A percentile compares a stretch with the other conserved stretches of the same genome.
Conservation (phyloP, 495 filamentous ascomycete species). For the Xylaria longipes region DNA sequence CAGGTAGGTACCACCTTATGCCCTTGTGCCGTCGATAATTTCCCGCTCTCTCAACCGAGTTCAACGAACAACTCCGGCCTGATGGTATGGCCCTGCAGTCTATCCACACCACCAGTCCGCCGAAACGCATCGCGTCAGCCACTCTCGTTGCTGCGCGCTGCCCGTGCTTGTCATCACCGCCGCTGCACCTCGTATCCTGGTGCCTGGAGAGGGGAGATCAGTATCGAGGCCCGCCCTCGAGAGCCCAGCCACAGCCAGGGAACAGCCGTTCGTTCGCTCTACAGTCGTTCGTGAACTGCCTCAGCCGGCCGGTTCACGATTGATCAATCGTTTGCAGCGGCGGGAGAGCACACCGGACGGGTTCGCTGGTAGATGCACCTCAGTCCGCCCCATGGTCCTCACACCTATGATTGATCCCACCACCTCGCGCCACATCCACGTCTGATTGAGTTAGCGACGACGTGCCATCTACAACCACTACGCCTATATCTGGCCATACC, state of each 20-base stretch:
- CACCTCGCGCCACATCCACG: not conserved
- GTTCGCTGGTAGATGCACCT: constrained; percentile 17
- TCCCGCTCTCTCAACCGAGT: not conserved
- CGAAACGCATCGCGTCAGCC: constrained; percentile 20
- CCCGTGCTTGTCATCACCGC: constrained; percentile 5
- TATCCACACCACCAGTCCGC: not conserved
- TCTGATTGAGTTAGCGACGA: not conserved
- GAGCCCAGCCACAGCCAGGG: not conserved
- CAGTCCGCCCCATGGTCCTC: constrained; percentile 13
- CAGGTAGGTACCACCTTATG: not conserved
- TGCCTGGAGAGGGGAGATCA: constrained; percentile 20
- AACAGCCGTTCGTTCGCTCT: not conserved
- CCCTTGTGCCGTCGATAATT: constrained; percentile 11
- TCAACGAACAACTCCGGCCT: constrained; percentile 5
- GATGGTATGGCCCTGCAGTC: constrained; percentile 26
- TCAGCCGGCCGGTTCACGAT: not conserved
- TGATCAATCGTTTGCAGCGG: constrained; percentile 20
- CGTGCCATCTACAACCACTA: not conserved
- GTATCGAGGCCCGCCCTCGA: constrained; percentile 12
- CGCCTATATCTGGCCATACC: not conserved
- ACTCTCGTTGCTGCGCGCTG: constrained; percentile 15
- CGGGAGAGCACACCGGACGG: constrained; percentile 15
- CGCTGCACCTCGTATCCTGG: constrained; percentile 19
- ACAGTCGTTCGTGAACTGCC: constrained; percentile 6
- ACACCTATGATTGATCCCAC: constrained; percentile 14